phyloP scores from a whole-genome alignment of 495 filamentous ascomycete genomes.

The Sordaria brevicollis region DNA sequence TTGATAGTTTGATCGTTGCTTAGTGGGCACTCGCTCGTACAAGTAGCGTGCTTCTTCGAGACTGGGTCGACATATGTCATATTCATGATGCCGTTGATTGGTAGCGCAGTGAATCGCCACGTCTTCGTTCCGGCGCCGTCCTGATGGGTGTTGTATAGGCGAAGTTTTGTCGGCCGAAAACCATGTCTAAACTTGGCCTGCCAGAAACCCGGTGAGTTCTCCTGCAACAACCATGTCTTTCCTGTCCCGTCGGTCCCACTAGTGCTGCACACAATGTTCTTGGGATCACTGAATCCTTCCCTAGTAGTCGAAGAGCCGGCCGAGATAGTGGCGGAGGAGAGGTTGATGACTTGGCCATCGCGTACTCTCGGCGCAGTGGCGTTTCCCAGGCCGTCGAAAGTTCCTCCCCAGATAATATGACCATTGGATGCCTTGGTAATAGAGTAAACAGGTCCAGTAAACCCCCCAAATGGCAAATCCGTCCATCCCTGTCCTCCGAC shows the following conservation, averaged over 20 bases:
- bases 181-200: slow-evolving; percentile 69
- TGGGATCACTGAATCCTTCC: slow-evolving; percentile 64
- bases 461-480: slow-evolving; percentile 80
- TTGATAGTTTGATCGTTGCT: slow-evolving; percentile 50
- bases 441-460: slow-evolving; percentile 86
- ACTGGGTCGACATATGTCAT: slow-evolving; percentile 76
- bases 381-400: slow-evolving; percentile 87
- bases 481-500: slow-evolving; percentile 62
- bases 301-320: slow-evolving; percentile 48
- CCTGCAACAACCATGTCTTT: slow-evolving; percentile 75
- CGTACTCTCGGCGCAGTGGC: slow-evolving; percentile 47
- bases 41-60: slow-evolving; percentile 52
- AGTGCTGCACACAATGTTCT: slow-evolving; percentile 76
- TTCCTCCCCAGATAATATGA: slow-evolving; percentile 84
- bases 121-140: slow-evolving; percentile 78
- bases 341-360: slow-evolving; percentile 70
- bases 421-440: slow-evolving; percentile 70
- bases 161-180: slow-evolving; percentile 74
- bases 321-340: slow-evolving; percentile 64
- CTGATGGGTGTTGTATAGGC: slow-evolving; percentile 81
- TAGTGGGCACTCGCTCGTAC: slow-evolving; percentile 72
- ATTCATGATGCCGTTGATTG: slow-evolving; percentile 91
- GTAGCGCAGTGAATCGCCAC: slow-evolving; percentile 72
- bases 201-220: slow-evolving; percentile 76
- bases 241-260: slow-evolving; percentile 50